These are phyloP conservation scores for Acanthamoeba castellanii DNA, from an alignment of 208 protist species.

Conservation along the genomic window DNA sequence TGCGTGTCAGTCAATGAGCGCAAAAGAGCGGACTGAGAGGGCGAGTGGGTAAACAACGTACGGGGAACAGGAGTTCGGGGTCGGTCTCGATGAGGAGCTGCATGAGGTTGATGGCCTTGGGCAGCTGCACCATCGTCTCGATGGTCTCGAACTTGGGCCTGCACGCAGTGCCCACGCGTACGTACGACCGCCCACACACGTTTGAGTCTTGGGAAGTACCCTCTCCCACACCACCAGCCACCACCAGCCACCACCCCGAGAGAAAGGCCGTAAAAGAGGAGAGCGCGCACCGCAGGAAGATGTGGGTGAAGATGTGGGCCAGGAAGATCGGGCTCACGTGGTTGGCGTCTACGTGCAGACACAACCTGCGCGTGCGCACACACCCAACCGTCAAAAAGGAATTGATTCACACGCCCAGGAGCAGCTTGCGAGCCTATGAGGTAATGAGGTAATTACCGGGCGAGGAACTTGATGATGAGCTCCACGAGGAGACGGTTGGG, in stretches of 20 bases:
- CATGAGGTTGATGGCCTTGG: slow-evolving; percentile 46
- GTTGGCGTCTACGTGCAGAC: neutral
- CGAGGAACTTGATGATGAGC: slow-evolving; percentile 55
- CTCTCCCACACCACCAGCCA: too few relatives aligned
- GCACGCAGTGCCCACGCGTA: too few relatives aligned
- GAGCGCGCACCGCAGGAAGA: slow-evolving; percentile 10
- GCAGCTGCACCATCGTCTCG: slow-evolving; percentile 48
- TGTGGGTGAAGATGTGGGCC: slow-evolving; percentile 43
- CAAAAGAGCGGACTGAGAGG: neutral
- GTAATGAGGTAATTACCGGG: neutral
- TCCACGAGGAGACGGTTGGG: slow-evolving; percentile 50
- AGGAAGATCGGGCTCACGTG: slow-evolving; percentile 22
- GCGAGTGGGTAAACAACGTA: neutral
- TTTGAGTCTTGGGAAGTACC: too few relatives aligned
- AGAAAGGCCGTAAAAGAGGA: neutral
- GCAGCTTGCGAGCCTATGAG: too few relatives aligned
- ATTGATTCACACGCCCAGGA: too few relatives aligned
- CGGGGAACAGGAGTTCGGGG: slow-evolving; percentile 32
- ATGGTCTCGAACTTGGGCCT: slow-evolving; percentile 45
- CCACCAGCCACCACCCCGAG: too few relatives aligned
- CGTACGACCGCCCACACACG: too few relatives aligned
- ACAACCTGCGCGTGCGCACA: neutral
- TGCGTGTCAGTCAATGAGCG: neutral
- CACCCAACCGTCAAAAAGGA: too few relatives aligned
- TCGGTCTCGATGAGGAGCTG: slow-evolving; percentile 52